Evolutionary conservation across 2,329 filamentous ascomycete species (phyloP).

Genomic region (Penicillium frequentans): DNA sequence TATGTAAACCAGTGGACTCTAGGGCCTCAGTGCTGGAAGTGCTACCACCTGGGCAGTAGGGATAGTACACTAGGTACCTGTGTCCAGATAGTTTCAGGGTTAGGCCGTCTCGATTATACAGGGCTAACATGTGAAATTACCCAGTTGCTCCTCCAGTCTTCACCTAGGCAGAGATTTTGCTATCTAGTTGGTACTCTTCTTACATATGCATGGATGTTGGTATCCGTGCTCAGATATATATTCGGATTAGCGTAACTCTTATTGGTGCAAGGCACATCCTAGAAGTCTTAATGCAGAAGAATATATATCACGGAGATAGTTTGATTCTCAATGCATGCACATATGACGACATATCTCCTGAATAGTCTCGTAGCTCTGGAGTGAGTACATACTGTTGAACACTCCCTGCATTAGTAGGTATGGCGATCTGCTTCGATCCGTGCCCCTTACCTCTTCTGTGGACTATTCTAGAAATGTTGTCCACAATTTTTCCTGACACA

Average conservation of each 20-base stretch:
- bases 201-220: background rate
- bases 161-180: no score
- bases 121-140: no score
- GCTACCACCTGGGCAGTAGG: background rate
- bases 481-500: slow-evolving; percentile 1
- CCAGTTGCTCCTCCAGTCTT: no score
- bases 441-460: background rate
- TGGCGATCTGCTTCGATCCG: background rate
- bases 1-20: no score
- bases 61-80: no score
- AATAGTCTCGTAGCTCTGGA: background rate
- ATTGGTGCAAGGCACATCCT: background rate
- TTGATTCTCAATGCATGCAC: background rate
- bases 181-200: background rate
- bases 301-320: background rate
- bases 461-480: slow-evolving; percentile 2
- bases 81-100: no score
- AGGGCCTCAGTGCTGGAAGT: background rate
- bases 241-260: background rate
- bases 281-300: background rate
- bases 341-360: background rate
- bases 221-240: background rate
- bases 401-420: background rate
- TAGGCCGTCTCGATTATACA: no score
- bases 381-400: background rate